phyloP scores from a whole-genome alignment of 768 basidiomycete species.

The Lactarius hatsudake region DNA sequence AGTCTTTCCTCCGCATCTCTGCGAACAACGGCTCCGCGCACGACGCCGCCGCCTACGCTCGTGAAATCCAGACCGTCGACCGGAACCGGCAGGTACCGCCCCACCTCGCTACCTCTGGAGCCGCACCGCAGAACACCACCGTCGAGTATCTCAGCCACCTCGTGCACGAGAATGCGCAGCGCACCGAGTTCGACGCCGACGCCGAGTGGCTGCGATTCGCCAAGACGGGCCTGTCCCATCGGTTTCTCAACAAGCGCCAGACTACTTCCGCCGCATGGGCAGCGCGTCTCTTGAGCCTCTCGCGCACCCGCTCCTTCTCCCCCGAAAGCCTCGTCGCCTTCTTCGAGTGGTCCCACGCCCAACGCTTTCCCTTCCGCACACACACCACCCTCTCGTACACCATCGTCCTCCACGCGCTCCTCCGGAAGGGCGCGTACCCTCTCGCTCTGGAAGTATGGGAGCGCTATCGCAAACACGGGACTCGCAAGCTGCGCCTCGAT shows the following conservation, averaged over 20 bases:
- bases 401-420: slow-evolving; percentile 51
- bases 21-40: slow-evolving; percentile 44
- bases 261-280: slow-evolving; percentile 14
- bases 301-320: slow-evolving; percentile 20
- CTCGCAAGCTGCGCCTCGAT: slow-evolving; percentile 39
- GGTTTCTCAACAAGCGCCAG: slow-evolving; percentile 4
- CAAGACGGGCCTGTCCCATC: slow-evolving; percentile 1
- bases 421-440: slow-evolving; percentile 41
- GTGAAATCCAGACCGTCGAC: slow-evolving; percentile 38
- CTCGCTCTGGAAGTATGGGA: slow-evolving; percentile 39
- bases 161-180: slow-evolving; percentile 13
- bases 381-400: slow-evolving; percentile 49
- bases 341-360: slow-evolving; percentile 36
- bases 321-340: slow-evolving; percentile 37
- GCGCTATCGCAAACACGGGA: slow-evolving; percentile 9
- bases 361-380: slow-evolving; percentile 36
- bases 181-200: slow-evolving; percentile 1
- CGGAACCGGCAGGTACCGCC: slow-evolving; percentile 1
- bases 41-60: slow-evolving; percentile 41
- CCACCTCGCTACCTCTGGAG: neutral
- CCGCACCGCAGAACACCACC: neutral
- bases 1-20: slow-evolving; percentile 48
- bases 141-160: slow-evolving; percentile 22
- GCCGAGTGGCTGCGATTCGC: slow-evolving; percentile 14
- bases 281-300: slow-evolving; percentile 19